phyloP scores from a whole-genome alignment of 345 rosid genomes.

The Eucalyptus curtisii region DNA sequence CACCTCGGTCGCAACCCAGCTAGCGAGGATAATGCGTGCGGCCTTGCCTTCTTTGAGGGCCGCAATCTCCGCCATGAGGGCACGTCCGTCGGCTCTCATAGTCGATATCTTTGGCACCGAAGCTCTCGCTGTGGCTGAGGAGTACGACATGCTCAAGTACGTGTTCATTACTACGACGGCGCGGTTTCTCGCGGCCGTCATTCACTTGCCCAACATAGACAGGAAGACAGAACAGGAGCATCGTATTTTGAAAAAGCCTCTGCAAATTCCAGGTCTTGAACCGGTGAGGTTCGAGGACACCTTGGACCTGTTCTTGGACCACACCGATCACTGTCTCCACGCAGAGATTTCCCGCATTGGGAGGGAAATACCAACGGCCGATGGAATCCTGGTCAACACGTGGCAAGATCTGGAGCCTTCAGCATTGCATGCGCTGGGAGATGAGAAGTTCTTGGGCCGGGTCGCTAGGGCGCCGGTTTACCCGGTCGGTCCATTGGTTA shows the following conservation, averaged over 20 bases:
- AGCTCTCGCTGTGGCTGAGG: slow-evolving; percentile 24
- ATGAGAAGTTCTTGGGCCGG: not conserved
- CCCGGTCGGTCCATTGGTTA: slow-evolving; percentile 10
- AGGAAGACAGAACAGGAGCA: slow-evolving; percentile 10
- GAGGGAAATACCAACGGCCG: slow-evolving; percentile 1
- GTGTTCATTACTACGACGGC: slow-evolving; percentile 38
- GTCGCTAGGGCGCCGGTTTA: not conserved
- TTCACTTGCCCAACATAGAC: slow-evolving; percentile 24
- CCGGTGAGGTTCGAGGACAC: slow-evolving; percentile 28
- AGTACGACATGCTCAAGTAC: slow-evolving; percentile 32
- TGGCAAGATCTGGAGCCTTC: slow-evolving; percentile 29
- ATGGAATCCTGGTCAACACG: slow-evolving; percentile 48
- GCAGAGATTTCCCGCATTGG: slow-evolving; percentile 2
- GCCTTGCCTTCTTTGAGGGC: slow-evolving; percentile 30
- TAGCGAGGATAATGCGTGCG: slow-evolving; percentile 21
- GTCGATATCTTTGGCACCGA: slow-evolving; percentile 43
- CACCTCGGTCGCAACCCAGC: slow-evolving; percentile 9
- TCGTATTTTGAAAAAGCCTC: not conserved
- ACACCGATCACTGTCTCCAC: not conserved
- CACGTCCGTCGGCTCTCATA: slow-evolving; percentile 29
- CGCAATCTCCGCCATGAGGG: slow-evolving; percentile 17
- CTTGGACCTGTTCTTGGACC: slow-evolving; percentile 10
- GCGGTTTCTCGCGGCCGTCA: slow-evolving; percentile 34
- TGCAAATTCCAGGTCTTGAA: slow-evolving; percentile 40
- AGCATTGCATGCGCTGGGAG: slow-evolving; percentile 6